These are phyloP conservation scores for Piloderma croceum DNA, from an alignment of 768 basidiomycete species.

Conservation along the genomic window DNA sequence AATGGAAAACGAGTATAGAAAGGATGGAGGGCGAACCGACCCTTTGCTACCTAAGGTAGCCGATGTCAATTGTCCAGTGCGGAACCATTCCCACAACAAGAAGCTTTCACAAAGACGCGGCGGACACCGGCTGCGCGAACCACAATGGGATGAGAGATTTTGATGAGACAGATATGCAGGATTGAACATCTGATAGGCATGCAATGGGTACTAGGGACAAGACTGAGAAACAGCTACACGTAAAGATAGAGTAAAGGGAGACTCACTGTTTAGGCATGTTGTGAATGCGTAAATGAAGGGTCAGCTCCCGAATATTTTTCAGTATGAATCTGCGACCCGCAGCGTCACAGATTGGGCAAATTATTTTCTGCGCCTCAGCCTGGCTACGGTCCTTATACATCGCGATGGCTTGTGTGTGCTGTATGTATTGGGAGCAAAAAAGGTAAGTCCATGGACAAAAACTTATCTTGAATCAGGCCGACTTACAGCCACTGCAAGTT, in stretches of 20 bases:
- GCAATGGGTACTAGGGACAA: conserved; percentile 1
- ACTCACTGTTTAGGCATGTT: conserved; percentile 42
- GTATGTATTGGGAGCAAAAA: background rate
- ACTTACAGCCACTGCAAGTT: no score
- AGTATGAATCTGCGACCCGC: conserved; percentile 36
- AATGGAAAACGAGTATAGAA: no score
- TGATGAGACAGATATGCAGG: conserved; percentile 20
- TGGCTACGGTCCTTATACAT: background rate
- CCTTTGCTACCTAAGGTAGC: no score
- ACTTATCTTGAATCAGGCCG: background rate
- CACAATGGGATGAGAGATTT: conserved; percentile 18
- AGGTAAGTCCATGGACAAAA: background rate
- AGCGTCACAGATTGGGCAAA: conserved; percentile 40
- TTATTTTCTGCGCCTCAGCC: conserved; percentile 24
- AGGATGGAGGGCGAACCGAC: no score
- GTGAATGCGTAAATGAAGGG: conserved; percentile 35
- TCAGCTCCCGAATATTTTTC: conserved; percentile 24
- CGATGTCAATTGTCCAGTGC: no score
- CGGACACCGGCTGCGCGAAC: background rate
- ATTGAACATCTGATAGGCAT: conserved; percentile 19
- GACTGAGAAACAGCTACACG: conserved; percentile 1
- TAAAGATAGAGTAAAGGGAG: no score
- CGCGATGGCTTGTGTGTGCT: background rate
- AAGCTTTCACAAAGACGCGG: background rate
- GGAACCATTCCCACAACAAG: no score